Conservation (phyloP, 2,329 filamentous ascomycete species). For the Chaetomium olivaceum region DNA sequence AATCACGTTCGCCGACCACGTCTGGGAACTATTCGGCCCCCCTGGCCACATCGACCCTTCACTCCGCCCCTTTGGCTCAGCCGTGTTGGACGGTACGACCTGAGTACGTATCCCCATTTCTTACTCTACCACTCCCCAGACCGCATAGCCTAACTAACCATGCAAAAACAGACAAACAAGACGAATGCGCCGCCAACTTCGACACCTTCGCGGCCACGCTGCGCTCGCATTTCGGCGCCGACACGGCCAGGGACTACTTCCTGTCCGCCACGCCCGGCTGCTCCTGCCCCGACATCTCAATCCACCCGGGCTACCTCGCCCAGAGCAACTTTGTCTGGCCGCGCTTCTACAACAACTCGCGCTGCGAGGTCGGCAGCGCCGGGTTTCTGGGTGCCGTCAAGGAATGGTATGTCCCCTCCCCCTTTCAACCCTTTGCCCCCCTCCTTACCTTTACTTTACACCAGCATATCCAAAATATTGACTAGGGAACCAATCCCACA, state of each 20-base stretch:
- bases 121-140: neutral
- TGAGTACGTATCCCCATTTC: slow-evolving; percentile 9
- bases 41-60: neutral
- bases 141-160: neutral
- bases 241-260: slow-evolving; percentile 22
- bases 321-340: slow-evolving; percentile 30
- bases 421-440: neutral
- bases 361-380: slow-evolving; percentile 20
- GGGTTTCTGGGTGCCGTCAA: slow-evolving; percentile 12
- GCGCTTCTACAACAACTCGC: slow-evolving; percentile 23
- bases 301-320: slow-evolving; percentile 26
- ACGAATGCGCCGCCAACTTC: slow-evolving; percentile 18
- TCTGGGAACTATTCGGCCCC: too few species aligned
- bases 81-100: slow-evolving; percentile 25
- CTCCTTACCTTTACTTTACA: neutral
- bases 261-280: slow-evolving; percentile 26
- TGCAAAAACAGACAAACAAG: slow-evolving; percentile 20
- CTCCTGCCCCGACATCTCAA: slow-evolving; percentile 20
- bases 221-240: slow-evolving; percentile 18
- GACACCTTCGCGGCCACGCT: slow-evolving; percentile 20
- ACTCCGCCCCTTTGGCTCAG: slow-evolving; percentile 24
- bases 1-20: too few species aligned
- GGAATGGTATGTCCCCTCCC: slow-evolving; percentile 7
- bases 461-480: neutral
- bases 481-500: neutral